Percentiles rank a stretch among this genome's conserved stretches.
Evolutionary conservation across 1,284 basidiomycete species (phyloP).

Genomic region (Coniferiporia sulphurascens): DNA sequence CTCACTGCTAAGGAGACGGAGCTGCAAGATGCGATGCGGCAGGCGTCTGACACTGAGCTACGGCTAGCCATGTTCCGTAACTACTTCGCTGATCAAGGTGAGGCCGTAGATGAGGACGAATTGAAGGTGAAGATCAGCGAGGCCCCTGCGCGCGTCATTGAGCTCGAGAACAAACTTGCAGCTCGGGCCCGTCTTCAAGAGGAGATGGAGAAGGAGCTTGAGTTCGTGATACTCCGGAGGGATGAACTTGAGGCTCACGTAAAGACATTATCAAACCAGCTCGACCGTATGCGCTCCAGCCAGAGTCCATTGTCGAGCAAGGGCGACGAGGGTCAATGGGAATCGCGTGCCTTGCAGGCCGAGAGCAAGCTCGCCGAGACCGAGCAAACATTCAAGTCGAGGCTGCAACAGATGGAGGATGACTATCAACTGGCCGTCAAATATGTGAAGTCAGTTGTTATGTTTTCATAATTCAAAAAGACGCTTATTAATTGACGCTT

Average conservation of each 20-base stretch:
- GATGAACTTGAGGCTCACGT: slow-evolving; percentile 72
- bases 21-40: slow-evolving; percentile 61
- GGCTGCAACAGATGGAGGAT: slow-evolving; percentile 83
- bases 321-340: slow-evolving; percentile 30
- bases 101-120: slow-evolving; percentile 70
- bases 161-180: slow-evolving; percentile 72
- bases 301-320: slow-evolving; percentile 41
- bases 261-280: slow-evolving; percentile 55
- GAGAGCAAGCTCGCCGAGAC: slow-evolving; percentile 77
- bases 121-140: slow-evolving; percentile 41
- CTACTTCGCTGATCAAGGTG: slow-evolving; percentile 86
- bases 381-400: slow-evolving; percentile 70
- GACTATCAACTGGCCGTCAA: slow-evolving; percentile 94
- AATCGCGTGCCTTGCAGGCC: slow-evolving; percentile 57
- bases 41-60: slow-evolving; percentile 69
- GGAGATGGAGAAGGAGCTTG: slow-evolving; percentile 66
- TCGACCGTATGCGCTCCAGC: slow-evolving; percentile 57
- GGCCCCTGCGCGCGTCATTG: slow-evolving; percentile 50
- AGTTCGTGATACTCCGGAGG: slow-evolving; percentile 56
- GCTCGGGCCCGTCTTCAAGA: slow-evolving; percentile 72
- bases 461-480: slow-evolving; percentile 24
- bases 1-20: slow-evolving; percentile 66
- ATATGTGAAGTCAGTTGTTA: slow-evolving; percentile 73
- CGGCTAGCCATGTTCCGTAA: slow-evolving; percentile 80
- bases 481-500: not conserved